Conservation (phyloP, 1,139 yeast species). For the Taphrina pruni region DNA sequence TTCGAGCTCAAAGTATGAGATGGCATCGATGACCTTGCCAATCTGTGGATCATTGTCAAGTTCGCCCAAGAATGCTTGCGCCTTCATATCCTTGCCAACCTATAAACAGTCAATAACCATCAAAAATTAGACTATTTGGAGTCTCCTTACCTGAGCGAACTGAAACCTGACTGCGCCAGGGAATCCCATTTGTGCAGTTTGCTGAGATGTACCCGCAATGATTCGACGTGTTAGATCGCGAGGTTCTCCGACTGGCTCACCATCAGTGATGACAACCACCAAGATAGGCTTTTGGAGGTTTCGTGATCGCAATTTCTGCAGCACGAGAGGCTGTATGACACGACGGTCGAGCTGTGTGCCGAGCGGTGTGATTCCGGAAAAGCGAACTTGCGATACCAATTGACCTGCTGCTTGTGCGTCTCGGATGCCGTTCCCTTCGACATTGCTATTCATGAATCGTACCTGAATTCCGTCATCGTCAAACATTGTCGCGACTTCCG, state of each 20-base stretch:
- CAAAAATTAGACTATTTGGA: neutral
- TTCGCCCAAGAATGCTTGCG: constrained; percentile 50
- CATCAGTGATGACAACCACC: constrained; percentile 51
- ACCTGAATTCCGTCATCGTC: constrained; percentile 51
- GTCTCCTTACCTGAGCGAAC: constrained; percentile 49
- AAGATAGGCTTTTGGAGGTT: constrained; percentile 50
- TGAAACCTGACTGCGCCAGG: constrained; percentile 52
- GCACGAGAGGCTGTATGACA: constrained; percentile 51
- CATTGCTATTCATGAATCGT: constrained; percentile 50
- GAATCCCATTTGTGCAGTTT: constrained; percentile 48
- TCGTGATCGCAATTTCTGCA: constrained; percentile 49
- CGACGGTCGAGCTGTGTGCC: constrained; percentile 50
- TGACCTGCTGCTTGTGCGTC: constrained; percentile 49
- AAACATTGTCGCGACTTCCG: constrained; percentile 51
- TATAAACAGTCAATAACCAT: neutral
- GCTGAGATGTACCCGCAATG: constrained; percentile 49
- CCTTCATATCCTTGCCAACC: constrained; percentile 52
- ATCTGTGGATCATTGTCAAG: constrained; percentile 49
- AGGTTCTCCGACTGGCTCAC: constrained; percentile 53
- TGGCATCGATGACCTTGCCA: constrained; percentile 52
- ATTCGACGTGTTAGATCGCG: constrained; percentile 48
- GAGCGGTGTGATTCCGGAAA: constrained; percentile 52
- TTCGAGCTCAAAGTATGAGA: constrained; percentile 52
- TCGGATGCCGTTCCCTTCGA: constrained; percentile 49
- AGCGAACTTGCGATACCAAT: constrained; percentile 48